These are phyloP conservation scores for Spergularia bocconei DNA, from an alignment of 148 eudicot species.

Conservation along the genomic window DNA sequence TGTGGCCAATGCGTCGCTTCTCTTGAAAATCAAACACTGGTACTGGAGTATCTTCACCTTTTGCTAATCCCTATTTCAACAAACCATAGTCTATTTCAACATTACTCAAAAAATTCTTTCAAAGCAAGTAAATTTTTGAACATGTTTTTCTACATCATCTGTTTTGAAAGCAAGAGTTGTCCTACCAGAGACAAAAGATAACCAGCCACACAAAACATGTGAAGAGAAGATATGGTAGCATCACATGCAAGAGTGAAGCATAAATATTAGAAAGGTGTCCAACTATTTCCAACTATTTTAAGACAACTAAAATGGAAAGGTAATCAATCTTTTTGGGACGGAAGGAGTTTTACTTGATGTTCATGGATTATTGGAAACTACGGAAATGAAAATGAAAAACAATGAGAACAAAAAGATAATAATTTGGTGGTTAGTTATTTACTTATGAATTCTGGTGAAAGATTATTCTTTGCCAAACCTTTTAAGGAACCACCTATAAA, in stretches of 20 bases:
- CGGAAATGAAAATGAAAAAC: no score
- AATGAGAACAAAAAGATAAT: background rate
- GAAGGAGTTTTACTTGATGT: no score
- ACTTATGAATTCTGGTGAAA: background rate
- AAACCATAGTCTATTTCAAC: conserved; percentile 20
- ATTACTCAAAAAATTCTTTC: conserved; percentile 1
- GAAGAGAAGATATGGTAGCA: background rate
- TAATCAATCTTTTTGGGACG: background rate
- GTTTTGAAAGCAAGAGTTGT: no score
- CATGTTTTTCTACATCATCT: background rate
- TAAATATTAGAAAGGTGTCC: background rate
- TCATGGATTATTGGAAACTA: no score
- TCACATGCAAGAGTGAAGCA: background rate
- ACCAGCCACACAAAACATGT: no score
- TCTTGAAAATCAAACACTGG: conserved; percentile 92
- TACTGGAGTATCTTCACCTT: conserved; percentile 65
- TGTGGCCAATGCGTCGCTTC: conserved; percentile 65
- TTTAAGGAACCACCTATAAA: background rate
- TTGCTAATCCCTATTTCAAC: conserved; percentile 72
- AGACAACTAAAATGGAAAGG: conserved; percentile 3
- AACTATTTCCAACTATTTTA: background rate
- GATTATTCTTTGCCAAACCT: background rate
- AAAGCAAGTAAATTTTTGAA: background rate
- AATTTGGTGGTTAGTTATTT: background rate
- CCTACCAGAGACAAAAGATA: no score